phyloP scores from a whole-genome alignment of 2,329 filamentous ascomycete genomes.

The Coniochaeta hoffmannii region DNA sequence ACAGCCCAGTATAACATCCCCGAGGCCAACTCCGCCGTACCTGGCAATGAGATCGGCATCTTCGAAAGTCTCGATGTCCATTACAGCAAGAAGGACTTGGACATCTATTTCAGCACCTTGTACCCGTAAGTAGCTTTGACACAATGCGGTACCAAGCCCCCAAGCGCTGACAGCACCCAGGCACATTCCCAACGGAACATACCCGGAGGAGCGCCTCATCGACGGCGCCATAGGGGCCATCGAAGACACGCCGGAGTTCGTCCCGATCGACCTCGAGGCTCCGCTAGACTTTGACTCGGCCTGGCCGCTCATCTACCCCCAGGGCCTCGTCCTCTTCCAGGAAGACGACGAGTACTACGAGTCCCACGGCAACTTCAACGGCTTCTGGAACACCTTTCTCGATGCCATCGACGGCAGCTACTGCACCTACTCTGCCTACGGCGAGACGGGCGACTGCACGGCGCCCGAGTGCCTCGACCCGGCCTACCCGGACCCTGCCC shows the following conservation, averaged over 20 bases:
- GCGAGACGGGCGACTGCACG: conserved; percentile 34
- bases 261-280: conserved; percentile 22
- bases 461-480: conserved; percentile 33
- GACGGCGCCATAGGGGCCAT: conserved; percentile 20
- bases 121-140: conserved; percentile 6
- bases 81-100: conserved; percentile 25
- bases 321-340: conserved; percentile 29
- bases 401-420: conserved; percentile 44
- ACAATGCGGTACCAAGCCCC: neutral
- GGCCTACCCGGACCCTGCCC: conserved; percentile 35
- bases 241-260: conserved; percentile 6
- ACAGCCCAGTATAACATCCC: conserved; percentile 13
- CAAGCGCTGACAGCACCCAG: neutral
- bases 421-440: conserved; percentile 38
- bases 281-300: conserved; percentile 29
- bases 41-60: conserved; percentile 15
- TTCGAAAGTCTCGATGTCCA: conserved; percentile 25
- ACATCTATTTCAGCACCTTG: conserved; percentile 18
- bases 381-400: conserved; percentile 28
- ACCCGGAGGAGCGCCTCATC: conserved; percentile 21
- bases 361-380: conserved; percentile 9
- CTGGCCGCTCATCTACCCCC: conserved; percentile 31
- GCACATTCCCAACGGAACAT: conserved; percentile 21
- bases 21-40: conserved; percentile 5
- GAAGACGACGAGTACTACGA: conserved; percentile 35